Evolutionary conservation across 2,329 filamentous ascomycete genomes (phyloP).

Genomic region (Xylariaceae sp.): DNA sequence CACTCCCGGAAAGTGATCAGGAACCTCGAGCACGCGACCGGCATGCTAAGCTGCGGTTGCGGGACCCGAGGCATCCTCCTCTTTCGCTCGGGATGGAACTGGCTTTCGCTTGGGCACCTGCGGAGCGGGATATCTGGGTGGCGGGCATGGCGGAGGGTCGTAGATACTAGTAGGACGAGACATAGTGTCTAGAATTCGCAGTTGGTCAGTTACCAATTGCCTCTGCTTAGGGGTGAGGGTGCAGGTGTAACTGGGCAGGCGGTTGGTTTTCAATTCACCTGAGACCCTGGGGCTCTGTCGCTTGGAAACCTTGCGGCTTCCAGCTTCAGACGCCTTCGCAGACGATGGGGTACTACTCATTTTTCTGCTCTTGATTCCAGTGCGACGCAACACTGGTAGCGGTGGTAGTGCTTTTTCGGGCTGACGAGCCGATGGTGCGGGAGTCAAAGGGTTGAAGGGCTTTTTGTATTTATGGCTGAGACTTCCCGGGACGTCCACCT

Average conservation of each 20-base stretch:
- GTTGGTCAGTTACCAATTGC: background rate
- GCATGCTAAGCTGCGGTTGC: conserved; percentile 1
- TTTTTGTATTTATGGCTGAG: background rate
- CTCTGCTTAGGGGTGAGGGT: background rate
- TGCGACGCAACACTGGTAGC: no score
- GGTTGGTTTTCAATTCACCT: no score
- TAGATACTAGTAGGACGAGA: background rate
- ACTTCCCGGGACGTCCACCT: background rate
- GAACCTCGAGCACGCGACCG: conserved; percentile 1
- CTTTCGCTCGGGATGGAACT: no score
- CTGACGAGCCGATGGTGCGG: no score
- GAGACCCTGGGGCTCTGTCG: no score
- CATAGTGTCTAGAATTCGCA: background rate
- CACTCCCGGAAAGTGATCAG: background rate
- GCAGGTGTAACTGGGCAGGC: no score
- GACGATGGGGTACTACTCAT: no score
- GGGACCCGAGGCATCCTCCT: background rate
- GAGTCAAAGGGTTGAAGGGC: no score
- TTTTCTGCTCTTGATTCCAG: no score
- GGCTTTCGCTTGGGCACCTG: background rate
- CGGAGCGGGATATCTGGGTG: conserved; percentile 8
- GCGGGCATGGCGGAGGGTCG: conserved; percentile 1
- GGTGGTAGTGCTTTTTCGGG: no score
- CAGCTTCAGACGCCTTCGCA: no score
- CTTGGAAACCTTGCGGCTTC: no score